Base-by-base conservation (phyloP, 1,139 yeast genomes). In the Taphrina betulina region DNA sequence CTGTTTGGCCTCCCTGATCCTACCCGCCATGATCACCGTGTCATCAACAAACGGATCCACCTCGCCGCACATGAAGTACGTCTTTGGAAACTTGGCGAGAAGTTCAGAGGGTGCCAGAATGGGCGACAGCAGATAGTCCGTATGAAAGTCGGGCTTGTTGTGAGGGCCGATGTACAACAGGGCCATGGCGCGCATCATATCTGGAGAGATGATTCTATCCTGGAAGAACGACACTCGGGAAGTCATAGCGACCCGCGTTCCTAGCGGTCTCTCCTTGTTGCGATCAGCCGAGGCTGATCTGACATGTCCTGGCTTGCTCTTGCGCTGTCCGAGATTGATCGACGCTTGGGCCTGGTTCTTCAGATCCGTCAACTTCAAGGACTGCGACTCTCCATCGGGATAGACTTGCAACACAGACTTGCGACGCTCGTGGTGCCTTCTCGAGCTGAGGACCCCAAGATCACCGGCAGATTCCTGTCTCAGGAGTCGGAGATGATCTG, bases 1-100 rank as follows among this genome's bases (percentile, higher is more conserved):
- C 5, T 53, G 54, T 4, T 77, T 78, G 54, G 75, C 73, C 40
- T 67, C 68, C 48, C 66, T 63, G 58, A 76, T 64, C 55, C 76
- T 74, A 2, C 66, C 71, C 26, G 71, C 72, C 51, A 64, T 63
- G 4, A 64, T 41, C 28, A 64, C 55, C 4, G 59, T 54, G 37
- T 54, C 57, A 10, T 60, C 65, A 31, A 64, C 66, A 14, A 64
- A 53, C 4, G 66, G 67, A 60, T 64, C 66, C 19, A 63, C 66
- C 50, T 64, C 66, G 22, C 66, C 66, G 41, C 66, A 61, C 31
- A 64, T 45, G 53, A 64, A 60, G 53, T 64, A 64, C 22, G 63
- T 64, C 48, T 62, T 61, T 5, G 66, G 67, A 31, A 64, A 64
- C 53, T 57, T 50, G 12, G 62, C 63, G 14, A 64, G 61, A 12